Evolutionary conservation across 2,329 filamentous ascomycete species (phyloP).

Genomic region (Ilyonectria sp.): DNA sequence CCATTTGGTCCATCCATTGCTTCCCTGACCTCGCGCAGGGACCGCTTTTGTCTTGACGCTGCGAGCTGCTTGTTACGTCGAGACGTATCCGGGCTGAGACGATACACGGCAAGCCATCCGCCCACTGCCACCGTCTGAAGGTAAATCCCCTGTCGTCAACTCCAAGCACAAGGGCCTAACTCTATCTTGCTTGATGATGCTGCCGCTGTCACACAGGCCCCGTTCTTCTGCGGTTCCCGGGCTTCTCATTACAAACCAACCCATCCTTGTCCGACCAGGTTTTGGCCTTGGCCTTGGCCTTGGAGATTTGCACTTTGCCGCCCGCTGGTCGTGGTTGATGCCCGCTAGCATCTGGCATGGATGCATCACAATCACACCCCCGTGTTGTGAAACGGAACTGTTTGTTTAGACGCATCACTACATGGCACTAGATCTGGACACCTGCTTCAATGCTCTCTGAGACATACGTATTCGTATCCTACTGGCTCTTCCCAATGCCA

Average conservation of each 20-base stretch:
- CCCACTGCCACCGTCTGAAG: neutral
- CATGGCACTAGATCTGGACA: slow-evolving; percentile 14
- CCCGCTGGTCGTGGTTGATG: slow-evolving; percentile 15
- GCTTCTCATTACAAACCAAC: slow-evolving; percentile 7
- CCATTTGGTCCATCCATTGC: slow-evolving; percentile 9
- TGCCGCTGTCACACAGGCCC: slow-evolving; percentile 20
- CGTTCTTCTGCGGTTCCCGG: slow-evolving; percentile 20
- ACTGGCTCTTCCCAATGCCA: slow-evolving; percentile 19
- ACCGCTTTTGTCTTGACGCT: neutral
- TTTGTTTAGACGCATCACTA: slow-evolving; percentile 13
- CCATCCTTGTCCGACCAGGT: slow-evolving; percentile 9
- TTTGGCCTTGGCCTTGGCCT: neutral
- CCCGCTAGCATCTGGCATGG: slow-evolving; percentile 27
- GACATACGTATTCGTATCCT: slow-evolving; percentile 34
- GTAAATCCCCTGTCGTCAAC: slow-evolving; percentile 5
- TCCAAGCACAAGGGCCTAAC: slow-evolving; percentile 12
- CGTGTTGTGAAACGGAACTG: slow-evolving; percentile 31
- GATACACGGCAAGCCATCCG: slow-evolving; percentile 1
- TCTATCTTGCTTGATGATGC: slow-evolving; percentile 17
- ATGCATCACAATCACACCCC: slow-evolving; percentile 11
- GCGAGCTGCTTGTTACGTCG: slow-evolving; percentile 7
- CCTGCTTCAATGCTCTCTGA: slow-evolving; percentile 5
- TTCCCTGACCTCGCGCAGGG: neutral
- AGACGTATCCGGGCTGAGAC: neutral
- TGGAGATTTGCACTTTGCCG: slow-evolving; percentile 2